Base-by-base conservation (phyloP, 2,329 filamentous ascomycete genomes). In the Talaromyces sp. region DNA sequence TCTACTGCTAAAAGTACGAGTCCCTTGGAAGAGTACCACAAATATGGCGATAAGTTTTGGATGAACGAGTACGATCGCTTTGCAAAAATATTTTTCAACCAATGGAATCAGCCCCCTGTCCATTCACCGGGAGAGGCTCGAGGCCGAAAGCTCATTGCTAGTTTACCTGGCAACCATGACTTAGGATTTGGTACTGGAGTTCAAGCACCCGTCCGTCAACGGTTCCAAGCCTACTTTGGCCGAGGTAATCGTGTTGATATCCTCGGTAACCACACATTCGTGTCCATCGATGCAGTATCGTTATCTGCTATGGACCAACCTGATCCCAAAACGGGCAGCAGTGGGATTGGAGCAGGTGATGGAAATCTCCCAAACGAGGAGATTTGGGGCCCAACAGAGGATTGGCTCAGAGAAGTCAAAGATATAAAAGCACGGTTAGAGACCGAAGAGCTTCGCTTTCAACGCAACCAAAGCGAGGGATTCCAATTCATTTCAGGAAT, bases 161-260 rank as follows among this genome's bases (percentile, higher is more conserved):
- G 89, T 70, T 73, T 99, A 61, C 95, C 95, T 0, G 95, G 95
- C 2, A 99, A 99, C 70, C 95, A 99, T 73, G 95, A 99, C 73
- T 76, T 98, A 47, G 95, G 95, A 0, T 96, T 98, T 71, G 94
- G 91, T 3, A 87, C 87, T 27, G 90, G 93, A 52, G 88, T 99
- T 55, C 91, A 96, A 72, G 73, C 89, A 8, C 82, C 89, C 0
- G 91, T 96, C 36, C 85, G 93, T 57, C 83, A 95, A 68, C 83
- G 95, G 16, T 99, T 98, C 74, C 86, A 89, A 69, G 86, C 89
- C 3, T 96, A 89, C 72, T 98, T 99, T 76, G 95, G 95, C 4
- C 89, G 95, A 60, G 86, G 88, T n/a, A 98, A 97, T 74, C 84
- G 91, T 8, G 87, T 99, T 23, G 92, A 98, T 73, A 84, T 98